phyloP scores from a whole-genome alignment of 768 basidiomycete species.

The Cystofilobasidium capitatum region DNA sequence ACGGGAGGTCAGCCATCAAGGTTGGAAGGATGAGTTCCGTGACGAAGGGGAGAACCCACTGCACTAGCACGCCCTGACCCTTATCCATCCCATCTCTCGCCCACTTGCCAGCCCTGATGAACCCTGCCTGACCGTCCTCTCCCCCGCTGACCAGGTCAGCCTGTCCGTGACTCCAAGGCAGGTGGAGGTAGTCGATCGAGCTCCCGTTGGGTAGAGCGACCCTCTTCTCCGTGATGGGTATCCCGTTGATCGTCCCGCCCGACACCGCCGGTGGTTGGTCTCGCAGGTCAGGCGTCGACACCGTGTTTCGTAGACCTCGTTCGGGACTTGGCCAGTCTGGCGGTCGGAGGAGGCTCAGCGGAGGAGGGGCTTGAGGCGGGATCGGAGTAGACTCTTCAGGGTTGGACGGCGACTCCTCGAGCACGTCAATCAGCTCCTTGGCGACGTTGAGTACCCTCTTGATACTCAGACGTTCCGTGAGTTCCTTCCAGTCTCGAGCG shows the following conservation, averaged over 20 bases:
- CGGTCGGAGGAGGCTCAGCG: constrained; percentile 42
- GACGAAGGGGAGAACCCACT: constrained; percentile 47
- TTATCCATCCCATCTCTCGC: constrained; percentile 65
- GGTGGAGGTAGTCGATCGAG: constrained; percentile 35
- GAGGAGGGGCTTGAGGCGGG: background rate
- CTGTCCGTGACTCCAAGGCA: constrained; percentile 91
- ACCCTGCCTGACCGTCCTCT: constrained; percentile 48
- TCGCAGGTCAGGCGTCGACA: constrained; percentile 21
- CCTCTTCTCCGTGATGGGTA: constrained; percentile 39
- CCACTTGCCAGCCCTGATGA: constrained; percentile 69
- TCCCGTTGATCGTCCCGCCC: constrained; percentile 52
- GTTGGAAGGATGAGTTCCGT: background rate
- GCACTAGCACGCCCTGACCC: constrained; percentile 70
- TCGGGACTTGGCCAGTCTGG: constrained; percentile 1
- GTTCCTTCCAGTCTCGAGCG: constrained; percentile 53
- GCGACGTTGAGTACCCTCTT: constrained; percentile 76
- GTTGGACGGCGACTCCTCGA: background rate
- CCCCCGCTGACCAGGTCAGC: constrained; percentile 54
- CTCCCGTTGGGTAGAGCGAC: constrained; percentile 27
- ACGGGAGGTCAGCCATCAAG: background rate
- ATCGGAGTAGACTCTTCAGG: background rate
- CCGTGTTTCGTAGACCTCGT: background rate
- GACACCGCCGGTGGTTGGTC: constrained; percentile 37
- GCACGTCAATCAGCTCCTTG: constrained; percentile 57
- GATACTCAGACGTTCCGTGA: background rate